Percentiles rank a stretch among this genome's conserved stretches.
phyloP scores from a whole-genome alignment of 129 eudicot species.

The Smallanthus sonchifolius region DNA sequence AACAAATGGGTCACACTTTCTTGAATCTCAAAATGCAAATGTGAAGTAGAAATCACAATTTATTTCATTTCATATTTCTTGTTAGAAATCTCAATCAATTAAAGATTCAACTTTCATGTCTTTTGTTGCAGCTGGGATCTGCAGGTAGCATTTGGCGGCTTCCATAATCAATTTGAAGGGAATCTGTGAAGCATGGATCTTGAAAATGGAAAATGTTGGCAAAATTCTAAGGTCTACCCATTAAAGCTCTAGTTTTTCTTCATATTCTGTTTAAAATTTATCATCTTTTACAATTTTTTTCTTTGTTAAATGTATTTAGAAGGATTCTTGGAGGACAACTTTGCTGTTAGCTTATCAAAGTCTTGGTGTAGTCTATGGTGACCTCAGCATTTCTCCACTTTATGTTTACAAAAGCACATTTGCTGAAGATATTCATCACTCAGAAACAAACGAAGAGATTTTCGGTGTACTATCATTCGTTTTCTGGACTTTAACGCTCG shows the following conservation, averaged over 20 bases:
- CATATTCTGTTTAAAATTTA: not conserved
- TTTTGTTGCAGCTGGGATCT: constrained; percentile 34
- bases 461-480: constrained; percentile 73
- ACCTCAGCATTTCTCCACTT: constrained; percentile 76
- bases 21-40: constrained; percentile 23
- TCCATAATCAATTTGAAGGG: not conserved
- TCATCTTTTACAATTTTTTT: not conserved
- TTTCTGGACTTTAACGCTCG: constrained; percentile 73
- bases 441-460: constrained; percentile 74
- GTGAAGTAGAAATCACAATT: not conserved
- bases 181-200: constrained; percentile 46
- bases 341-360: constrained; percentile 75
- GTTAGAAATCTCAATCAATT: not conserved
- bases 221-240: constrained; percentile 40
- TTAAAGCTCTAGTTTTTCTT: constrained; percentile 5
- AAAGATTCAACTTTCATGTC: not conserved
- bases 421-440: constrained; percentile 74
- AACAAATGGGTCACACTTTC: constrained; percentile 21
- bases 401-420: constrained; percentile 78
- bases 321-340: constrained; percentile 68
- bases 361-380: constrained; percentile 81
- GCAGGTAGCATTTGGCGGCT: constrained; percentile 14
- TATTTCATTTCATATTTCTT: constrained; percentile 7
- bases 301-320: constrained; percentile 30
- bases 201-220: constrained; percentile 47